Conservation (phyloP, 495 filamentous ascomycete genomes). For the Talaromyces proteolyticus region DNA sequence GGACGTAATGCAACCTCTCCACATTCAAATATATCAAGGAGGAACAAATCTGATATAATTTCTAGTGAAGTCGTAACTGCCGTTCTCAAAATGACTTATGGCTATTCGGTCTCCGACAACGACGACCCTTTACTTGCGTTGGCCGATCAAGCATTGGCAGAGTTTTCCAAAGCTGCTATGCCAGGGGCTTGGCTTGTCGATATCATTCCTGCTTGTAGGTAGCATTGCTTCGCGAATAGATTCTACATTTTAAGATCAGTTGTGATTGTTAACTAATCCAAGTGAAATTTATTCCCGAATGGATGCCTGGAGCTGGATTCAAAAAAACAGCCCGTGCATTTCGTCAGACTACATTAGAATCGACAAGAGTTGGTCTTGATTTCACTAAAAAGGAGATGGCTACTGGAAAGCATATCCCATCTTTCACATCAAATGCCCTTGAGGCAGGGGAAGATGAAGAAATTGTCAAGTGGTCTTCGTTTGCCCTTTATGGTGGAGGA, state of each 20-base stretch:
- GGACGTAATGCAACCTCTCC: slow-evolving; percentile 23
- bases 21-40: no score
- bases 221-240: neutral
- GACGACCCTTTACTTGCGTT: slow-evolving; percentile 36
- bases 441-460: slow-evolving; percentile 24
- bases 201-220: slow-evolving; percentile 22
- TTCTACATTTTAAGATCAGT: neutral
- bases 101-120: slow-evolving; percentile 34
- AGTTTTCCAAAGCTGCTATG: slow-evolving; percentile 26
- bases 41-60: no score
- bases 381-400: slow-evolving; percentile 41
- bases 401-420: slow-evolving; percentile 20
- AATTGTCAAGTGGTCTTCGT: slow-evolving; percentile 39
- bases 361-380: slow-evolving; percentile 25
- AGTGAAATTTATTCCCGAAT: slow-evolving; percentile 35
- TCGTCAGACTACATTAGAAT: slow-evolving; percentile 11
- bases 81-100: slow-evolving; percentile 42
- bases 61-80: slow-evolving; percentile 27
- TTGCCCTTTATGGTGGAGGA: slow-evolving; percentile 48
- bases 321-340: slow-evolving; percentile 25
- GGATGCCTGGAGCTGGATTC: slow-evolving; percentile 43
- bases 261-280: neutral
- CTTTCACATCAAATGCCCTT: slow-evolving; percentile 32
- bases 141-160: slow-evolving; percentile 23
- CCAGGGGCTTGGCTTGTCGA: slow-evolving; percentile 39